Evolutionary conservation across 495 filamentous ascomycete genomes (phyloP).

Genomic region (Lasiosphaeriaceae sp.): DNA sequence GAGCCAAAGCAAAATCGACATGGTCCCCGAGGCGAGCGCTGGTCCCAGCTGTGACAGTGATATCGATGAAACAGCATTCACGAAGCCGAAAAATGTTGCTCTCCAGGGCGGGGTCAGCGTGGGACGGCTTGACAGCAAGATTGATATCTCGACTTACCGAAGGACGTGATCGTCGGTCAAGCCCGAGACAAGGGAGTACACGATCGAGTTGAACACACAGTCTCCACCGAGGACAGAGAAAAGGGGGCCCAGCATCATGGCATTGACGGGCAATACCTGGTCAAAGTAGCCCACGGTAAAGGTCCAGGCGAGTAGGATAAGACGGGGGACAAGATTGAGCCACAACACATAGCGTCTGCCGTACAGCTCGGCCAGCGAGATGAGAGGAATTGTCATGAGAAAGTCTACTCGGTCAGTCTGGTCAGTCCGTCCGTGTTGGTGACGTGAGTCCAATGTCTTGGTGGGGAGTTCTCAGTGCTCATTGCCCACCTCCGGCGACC

Average conservation of each 20-base stretch:
- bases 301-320: constrained; percentile 38
- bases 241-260: constrained; percentile 32
- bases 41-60: constrained; percentile 38
- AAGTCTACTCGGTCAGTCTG: constrained; percentile 31
- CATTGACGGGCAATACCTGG: constrained; percentile 29
- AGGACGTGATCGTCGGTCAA: constrained; percentile 36
- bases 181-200: constrained; percentile 39
- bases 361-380: constrained; percentile 35
- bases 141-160: constrained; percentile 21
- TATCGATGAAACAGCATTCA: constrained; percentile 38
- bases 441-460: no score
- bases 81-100: constrained; percentile 43
- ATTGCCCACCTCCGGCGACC: constrained; percentile 40
- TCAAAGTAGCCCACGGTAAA: constrained; percentile 39
- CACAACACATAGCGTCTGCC: constrained; percentile 33
- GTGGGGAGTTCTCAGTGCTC: no score
- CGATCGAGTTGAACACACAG: constrained; percentile 45
- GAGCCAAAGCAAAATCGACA: constrained; percentile 35
- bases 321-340: constrained; percentile 37
- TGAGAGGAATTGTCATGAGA: constrained; percentile 43
- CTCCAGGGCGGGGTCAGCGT: constrained; percentile 11
- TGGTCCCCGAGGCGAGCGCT: constrained; percentile 38
- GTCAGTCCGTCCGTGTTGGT: no score
- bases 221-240: constrained; percentile 42
- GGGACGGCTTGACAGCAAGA: constrained; percentile 1